Evolutionary conservation across 2,329 filamentous ascomycete genomes (phyloP), one percentile per base, ranked within the genome.

Genomic region (Pyrenophora graminea): DNA sequence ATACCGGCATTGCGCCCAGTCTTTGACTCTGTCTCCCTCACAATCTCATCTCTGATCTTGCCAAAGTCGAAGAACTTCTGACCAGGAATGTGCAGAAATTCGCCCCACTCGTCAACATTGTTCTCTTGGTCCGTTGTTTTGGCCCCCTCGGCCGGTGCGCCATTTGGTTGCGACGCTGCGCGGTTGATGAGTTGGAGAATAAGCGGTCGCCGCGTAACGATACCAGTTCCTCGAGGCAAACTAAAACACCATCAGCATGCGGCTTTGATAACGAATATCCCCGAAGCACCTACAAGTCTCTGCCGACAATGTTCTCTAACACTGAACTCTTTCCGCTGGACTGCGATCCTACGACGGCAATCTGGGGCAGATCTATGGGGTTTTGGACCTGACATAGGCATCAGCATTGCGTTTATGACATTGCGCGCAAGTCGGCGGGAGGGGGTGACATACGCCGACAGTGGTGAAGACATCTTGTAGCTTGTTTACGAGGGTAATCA

Each of bases 301-400:
- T 85, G 53, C 94, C 94, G 51, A 99, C 94, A 70, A 99, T 99
- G 72, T 99, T 99, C 78, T 99, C 94, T 69, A 99, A 79, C 65
- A 99, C 94, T 15, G 94, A 99, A 82, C 91, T 97, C 86, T 99
- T 99, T 79, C 94, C 94, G 76, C 93, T 97, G 17, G 94, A 99
- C 80, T 99, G 94, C 76, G 92, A 97, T 71, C 94, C 94, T 51
- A 99, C 94, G 64, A 99, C 94, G 64, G 89, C 93, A 74, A 99
- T 99, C 80, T 99, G 94, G 48, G 94, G 94, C 59, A 99, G 80
- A 80, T 99, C 94, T 82, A 99, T 99, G 57, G 94, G 94, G 78
- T 99, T 99, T 84, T 96, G 94, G 70, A 97, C 94, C 85, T 88
- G 62, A 44, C 37, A 40, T 48, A 63, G 60, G 64, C 58, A 63